Evolutionary conservation across 2,329 filamentous ascomycete genomes (phyloP).

Genomic region (Pezicula carpinea): DNA sequence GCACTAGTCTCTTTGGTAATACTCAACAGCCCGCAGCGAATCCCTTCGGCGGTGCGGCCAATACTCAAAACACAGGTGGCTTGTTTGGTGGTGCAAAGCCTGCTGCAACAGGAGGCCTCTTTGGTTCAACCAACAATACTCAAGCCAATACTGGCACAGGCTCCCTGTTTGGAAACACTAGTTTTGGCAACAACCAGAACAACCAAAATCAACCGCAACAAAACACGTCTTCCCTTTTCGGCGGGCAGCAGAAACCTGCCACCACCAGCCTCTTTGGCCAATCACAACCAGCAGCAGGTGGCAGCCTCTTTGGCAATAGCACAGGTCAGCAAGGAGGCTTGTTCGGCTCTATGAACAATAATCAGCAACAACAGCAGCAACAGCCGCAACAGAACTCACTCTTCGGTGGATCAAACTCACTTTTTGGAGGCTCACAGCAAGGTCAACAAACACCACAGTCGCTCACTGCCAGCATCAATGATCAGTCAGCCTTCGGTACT

Average conservation of each 20-base stretch:
- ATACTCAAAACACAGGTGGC: slow-evolving; percentile 32
- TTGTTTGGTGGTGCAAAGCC: slow-evolving; percentile 36
- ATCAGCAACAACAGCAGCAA: slow-evolving; percentile 28
- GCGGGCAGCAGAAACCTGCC: slow-evolving; percentile 32
- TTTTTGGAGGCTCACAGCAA: slow-evolving; percentile 55
- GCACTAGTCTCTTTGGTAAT: slow-evolving; percentile 35
- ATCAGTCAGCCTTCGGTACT: slow-evolving; percentile 85
- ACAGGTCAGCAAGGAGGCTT: slow-evolving; percentile 41
- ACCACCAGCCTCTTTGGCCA: slow-evolving; percentile 45
- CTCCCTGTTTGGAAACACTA: slow-evolving; percentile 36
- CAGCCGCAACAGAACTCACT: slow-evolving; percentile 52
- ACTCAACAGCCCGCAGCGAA: slow-evolving; percentile 30
- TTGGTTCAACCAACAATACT: slow-evolving; percentile 32
- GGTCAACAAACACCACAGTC: slow-evolving; percentile 52
- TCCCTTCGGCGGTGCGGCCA: slow-evolving; percentile 33
- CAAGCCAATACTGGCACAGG: slow-evolving; percentile 36
- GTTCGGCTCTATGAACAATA: slow-evolving; percentile 44
- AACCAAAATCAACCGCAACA: slow-evolving; percentile 33
- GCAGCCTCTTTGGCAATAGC: slow-evolving; percentile 47
- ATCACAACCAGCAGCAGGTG: slow-evolving; percentile 48
- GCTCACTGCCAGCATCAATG: slow-evolving; percentile 74
- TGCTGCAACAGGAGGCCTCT: slow-evolving; percentile 34
- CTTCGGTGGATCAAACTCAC: slow-evolving; percentile 53
- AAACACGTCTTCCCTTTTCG: slow-evolving; percentile 43
- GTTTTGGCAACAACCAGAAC: slow-evolving; percentile 27